Conservation (phyloP, 1,139 yeast species). For the Pichia sp. region DNA sequence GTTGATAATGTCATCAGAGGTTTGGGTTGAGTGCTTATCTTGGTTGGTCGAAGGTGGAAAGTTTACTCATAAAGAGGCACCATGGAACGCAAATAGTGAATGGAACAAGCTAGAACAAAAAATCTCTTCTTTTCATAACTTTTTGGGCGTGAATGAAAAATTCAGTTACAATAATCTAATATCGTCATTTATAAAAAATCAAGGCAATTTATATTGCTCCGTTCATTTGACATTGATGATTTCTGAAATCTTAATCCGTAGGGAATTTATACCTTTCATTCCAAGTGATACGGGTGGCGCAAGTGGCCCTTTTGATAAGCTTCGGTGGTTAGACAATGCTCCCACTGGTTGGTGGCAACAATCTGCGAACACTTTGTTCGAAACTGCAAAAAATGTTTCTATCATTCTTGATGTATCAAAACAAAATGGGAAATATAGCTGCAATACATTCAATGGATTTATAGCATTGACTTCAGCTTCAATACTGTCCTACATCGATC, state of each 20-base stretch:
- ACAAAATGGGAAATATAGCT: constrained; percentile 11
- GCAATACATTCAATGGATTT: constrained; percentile 21
- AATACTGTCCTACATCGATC: constrained; percentile 11
- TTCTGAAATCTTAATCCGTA: constrained; percentile 17
- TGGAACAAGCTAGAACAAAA: constrained; percentile 16
- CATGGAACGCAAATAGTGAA: constrained; percentile 20
- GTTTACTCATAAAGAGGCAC: constrained; percentile 12
- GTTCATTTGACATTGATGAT: constrained; percentile 17
- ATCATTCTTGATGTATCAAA: constrained; percentile 13
- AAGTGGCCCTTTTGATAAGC: constrained; percentile 17
- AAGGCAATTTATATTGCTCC: constrained; percentile 19
- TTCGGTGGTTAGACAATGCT: constrained; percentile 9
- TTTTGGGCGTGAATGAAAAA: constrained; percentile 12
- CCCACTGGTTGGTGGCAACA: constrained; percentile 20
- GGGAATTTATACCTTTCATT: constrained; percentile 23
- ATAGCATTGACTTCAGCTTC: constrained; percentile 20
- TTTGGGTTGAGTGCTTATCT: constrained; percentile 21
- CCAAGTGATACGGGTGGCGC: constrained; percentile 19
- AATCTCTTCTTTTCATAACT: constrained; percentile 12
- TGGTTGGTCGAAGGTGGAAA: constrained; percentile 20
- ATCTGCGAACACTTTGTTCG: constrained; percentile 17
- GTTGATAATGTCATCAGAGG: constrained; percentile 17
- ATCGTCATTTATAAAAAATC: constrained; percentile 14
- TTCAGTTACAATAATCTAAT: constrained; percentile 13
- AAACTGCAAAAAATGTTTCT: constrained; percentile 11